Conservation (phyloP, 176 grass and related monocot species). For the Phoenix roebelenii region DNA sequence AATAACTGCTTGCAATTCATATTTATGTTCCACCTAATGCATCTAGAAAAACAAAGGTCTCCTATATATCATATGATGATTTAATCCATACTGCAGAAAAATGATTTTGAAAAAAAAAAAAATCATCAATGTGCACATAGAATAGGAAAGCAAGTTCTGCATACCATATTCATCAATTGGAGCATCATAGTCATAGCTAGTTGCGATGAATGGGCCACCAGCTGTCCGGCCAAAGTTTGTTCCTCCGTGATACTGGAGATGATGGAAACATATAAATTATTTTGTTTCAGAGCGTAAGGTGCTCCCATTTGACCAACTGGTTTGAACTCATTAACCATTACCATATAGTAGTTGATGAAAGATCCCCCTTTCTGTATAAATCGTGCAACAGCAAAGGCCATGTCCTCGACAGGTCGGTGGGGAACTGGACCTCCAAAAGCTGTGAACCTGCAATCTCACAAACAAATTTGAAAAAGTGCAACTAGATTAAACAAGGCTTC, state of each 20-base stretch:
- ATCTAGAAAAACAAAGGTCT: too few relatives aligned
- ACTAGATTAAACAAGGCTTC: too few relatives aligned
- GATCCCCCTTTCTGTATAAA: constrained; percentile 96
- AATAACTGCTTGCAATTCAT: too few relatives aligned
- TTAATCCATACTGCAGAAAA: too few relatives aligned
- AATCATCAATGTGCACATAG: too few relatives aligned
- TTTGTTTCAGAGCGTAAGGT: constrained; percentile 11
- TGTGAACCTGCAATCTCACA: constrained; percentile 46
- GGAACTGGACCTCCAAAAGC: constrained; percentile 65
- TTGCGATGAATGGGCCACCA: constrained; percentile 80
- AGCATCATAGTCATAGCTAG: constrained; percentile 92
- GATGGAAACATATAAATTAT: constrained; percentile 15
- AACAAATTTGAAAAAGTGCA: too few relatives aligned
- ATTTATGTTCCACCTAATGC: too few relatives aligned
- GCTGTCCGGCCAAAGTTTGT: constrained; percentile 89
- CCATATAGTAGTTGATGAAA: constrained; percentile 97
- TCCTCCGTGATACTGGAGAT: constrained; percentile 81
- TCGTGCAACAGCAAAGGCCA: constrained; percentile 69
- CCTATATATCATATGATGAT: too few relatives aligned
- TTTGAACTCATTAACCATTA: constrained; percentile 19
- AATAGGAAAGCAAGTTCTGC: constrained; percentile 8
- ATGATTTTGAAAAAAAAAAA: too few relatives aligned
- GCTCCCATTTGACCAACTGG: background rate
- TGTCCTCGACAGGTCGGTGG: constrained; percentile 69
- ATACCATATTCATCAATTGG: constrained; percentile 94